Conservation (phyloP, 345 rosid species). For the Aurinia saxatilis region DNA sequence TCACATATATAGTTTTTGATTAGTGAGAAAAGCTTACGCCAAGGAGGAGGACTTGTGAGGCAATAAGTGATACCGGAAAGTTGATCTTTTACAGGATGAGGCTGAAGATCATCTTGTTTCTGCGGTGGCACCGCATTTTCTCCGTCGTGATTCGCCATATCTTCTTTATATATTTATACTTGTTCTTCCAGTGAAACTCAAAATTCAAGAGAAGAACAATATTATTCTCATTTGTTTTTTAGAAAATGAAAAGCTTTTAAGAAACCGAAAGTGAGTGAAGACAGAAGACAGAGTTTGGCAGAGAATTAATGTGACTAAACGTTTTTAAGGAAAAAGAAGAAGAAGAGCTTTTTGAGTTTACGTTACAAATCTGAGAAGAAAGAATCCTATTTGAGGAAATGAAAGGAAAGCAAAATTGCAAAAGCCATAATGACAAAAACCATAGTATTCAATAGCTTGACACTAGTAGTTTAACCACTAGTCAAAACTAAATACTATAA, state of each 20-base stretch:
- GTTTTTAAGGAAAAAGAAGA: neutral
- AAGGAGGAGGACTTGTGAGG: constrained; percentile 92
- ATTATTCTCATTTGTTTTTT: neutral
- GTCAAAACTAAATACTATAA: neutral
- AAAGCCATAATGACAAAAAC: neutral
- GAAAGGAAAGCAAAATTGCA: too few relatives aligned
- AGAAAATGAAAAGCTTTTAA: constrained; percentile 3
- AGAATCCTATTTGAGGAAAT: constrained; percentile 4
- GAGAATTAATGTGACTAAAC: constrained; percentile 9
- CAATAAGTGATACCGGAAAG: constrained; percentile 70
- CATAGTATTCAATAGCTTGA: neutral
- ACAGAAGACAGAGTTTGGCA: neutral
- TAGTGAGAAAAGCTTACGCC: constrained; percentile 58
- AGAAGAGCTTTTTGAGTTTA: neutral
- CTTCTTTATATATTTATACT: neutral
- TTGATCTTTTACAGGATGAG: constrained; percentile 87
- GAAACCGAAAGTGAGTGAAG: constrained; percentile 1
- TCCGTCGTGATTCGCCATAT: constrained; percentile 45
- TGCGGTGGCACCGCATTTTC: constrained; percentile 63
- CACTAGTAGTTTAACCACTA: neutral
- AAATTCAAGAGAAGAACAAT: neutral
- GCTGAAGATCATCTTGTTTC: constrained; percentile 79
- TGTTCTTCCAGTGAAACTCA: neutral
- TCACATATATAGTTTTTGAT: neutral
- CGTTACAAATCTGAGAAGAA: constrained; percentile 10